Conservation (phyloP, 2,329 filamentous ascomycete species). For the Penicillium sp. region DNA sequence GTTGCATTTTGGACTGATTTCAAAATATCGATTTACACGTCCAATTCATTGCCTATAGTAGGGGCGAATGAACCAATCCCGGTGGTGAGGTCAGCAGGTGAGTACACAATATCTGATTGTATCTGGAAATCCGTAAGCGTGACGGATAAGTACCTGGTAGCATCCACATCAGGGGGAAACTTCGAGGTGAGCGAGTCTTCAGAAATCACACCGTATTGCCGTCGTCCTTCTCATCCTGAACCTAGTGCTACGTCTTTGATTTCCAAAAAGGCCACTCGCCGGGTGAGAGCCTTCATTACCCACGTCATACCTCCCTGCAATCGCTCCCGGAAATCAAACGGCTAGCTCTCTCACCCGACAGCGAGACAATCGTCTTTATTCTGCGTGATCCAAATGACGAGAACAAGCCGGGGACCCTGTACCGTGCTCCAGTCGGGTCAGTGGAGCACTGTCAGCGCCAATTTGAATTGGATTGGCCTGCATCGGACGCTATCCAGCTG, state of each 20-base stretch:
- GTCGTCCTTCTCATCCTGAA: neutral
- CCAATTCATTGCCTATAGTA: constrained; percentile 11
- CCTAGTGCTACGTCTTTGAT: constrained; percentile 2
- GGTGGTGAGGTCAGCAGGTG: neutral
- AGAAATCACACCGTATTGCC: neutral
- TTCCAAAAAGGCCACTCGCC: neutral
- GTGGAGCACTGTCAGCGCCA: neutral
- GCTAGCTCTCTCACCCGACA: constrained; percentile 15
- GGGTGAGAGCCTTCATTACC: neutral
- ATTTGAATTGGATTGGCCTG: neutral
- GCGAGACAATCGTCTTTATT: constrained; percentile 14
- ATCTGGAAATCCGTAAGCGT: constrained; percentile 2
- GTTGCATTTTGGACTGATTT: constrained; percentile 32
- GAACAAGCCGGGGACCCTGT: neutral
- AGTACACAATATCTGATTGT: neutral
- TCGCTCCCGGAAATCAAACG: constrained; percentile 10
- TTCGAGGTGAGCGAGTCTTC: constrained; percentile 2
- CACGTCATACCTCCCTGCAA: neutral
- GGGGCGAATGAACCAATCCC: neutral
- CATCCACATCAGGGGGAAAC: neutral
- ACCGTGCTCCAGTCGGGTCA: neutral
- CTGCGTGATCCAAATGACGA: constrained; percentile 11
- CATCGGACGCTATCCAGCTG: neutral
- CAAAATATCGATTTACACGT: constrained; percentile 28
- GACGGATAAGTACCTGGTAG: constrained; percentile 4